Evolutionary conservation across 257 asterid species (phyloP).

Genomic region (Schizonepeta tenuifolia): DNA sequence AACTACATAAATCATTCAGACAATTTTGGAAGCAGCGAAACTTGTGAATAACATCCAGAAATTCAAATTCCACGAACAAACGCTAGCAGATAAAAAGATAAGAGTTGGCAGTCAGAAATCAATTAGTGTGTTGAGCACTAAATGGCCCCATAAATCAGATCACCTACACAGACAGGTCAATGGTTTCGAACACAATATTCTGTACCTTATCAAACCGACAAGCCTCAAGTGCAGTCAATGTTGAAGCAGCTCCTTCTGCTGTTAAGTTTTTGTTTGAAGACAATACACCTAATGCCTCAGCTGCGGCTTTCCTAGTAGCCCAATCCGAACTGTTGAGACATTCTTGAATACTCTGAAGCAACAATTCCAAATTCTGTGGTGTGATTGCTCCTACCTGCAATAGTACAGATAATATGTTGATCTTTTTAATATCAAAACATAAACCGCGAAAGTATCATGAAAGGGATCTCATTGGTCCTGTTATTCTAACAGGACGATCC

Average conservation of each 20-base stretch:
- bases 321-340: conserved; percentile 90
- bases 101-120: conserved; percentile 5
- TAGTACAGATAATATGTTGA: conserved; percentile 16
- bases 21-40: conserved; percentile 1
- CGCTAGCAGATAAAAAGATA: background rate
- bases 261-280: conserved; percentile 66
- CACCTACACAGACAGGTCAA: conserved; percentile 7
- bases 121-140: conserved; percentile 12
- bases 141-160: conserved; percentile 9
- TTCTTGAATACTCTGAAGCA: conserved; percentile 80
- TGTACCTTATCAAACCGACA: conserved; percentile 95
- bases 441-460: background rate
- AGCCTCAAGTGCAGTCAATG: conserved; percentile 78
- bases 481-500: conserved; percentile 28
- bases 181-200: conserved; percentile 16
- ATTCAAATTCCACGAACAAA: conserved; percentile 22
- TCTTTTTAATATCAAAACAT: background rate
- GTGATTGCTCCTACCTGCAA: conserved; percentile 90
- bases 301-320: conserved; percentile 98
- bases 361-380: conserved; percentile 75
- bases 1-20: background rate
- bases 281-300: conserved; percentile 74
- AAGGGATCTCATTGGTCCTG: conserved; percentile 7
- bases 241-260: conserved; percentile 71
- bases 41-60: too few species aligned